Percentiles rank a stretch among this genome's conserved stretches.
Conservation (phyloP, 768 basidiomycete species). For the Mycena rosella region DNA sequence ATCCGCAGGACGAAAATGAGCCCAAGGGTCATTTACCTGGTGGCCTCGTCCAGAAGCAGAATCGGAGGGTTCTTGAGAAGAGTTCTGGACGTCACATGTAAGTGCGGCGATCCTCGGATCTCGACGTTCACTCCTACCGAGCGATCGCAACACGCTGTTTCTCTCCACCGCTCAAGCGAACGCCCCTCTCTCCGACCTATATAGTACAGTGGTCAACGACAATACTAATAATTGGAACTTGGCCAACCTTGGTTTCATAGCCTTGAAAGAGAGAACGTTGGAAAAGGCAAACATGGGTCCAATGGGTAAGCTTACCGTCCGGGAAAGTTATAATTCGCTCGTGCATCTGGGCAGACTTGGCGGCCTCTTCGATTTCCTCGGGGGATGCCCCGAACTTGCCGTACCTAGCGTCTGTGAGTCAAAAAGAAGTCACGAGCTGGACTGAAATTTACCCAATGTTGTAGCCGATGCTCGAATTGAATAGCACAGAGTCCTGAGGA, state of each 20-base stretch:
- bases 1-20: slow-evolving; percentile 3
- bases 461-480: slow-evolving; percentile 78
- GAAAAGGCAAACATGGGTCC: neutral
- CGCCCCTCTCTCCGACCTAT: slow-evolving; percentile 83
- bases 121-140: slow-evolving; percentile 18
- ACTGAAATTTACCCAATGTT: slow-evolving; percentile 74
- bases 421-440: neutral
- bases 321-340: slow-evolving; percentile 88
- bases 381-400: slow-evolving; percentile 78
- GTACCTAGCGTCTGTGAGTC: slow-evolving; percentile 65
- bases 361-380: slow-evolving; percentile 85
- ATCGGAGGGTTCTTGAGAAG: slow-evolving; percentile 89
- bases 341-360: slow-evolving; percentile 88
- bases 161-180: slow-evolving; percentile 88
- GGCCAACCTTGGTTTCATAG: slow-evolving; percentile 80
- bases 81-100: slow-evolving; percentile 58
- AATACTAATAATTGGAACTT: neutral
- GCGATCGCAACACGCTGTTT: slow-evolving; percentile 93
- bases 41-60: slow-evolving; percentile 83
- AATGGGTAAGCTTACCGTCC: slow-evolving; percentile 58
- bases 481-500: slow-evolving; percentile 85
- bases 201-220: neutral
- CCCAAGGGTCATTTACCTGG: slow-evolving; percentile 59
- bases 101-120: neutral
- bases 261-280: slow-evolving; percentile 44